These are phyloP conservation scores for Coniosporium tulheliwenetii DNA, from an alignment of 2,329 filamentous ascomycete species.

Conservation along the genomic window DNA sequence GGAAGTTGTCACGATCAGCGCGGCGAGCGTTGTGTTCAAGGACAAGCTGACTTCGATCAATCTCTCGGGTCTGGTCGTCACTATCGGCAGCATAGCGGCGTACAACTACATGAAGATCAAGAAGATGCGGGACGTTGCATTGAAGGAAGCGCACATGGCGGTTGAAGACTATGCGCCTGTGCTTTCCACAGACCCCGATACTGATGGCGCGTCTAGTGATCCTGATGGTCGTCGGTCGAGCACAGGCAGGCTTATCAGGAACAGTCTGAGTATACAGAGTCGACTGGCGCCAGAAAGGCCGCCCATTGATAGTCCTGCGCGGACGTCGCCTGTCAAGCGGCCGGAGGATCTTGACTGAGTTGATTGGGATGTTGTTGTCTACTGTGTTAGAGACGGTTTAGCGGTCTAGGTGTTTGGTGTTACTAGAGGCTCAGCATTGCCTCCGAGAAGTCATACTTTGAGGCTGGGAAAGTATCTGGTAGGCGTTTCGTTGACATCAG, in stretches of 20 bases:
- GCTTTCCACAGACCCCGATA: constrained; percentile 5
- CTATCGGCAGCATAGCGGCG: constrained; percentile 67
- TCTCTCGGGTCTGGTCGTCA: constrained; percentile 71
- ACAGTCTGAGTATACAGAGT: constrained; percentile 18
- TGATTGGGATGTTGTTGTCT: neutral
- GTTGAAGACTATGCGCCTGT: constrained; percentile 22
- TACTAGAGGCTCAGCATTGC: too few species aligned
- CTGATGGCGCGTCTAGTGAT: constrained; percentile 5
- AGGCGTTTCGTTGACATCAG: too few species aligned
- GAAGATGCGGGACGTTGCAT: constrained; percentile 71
- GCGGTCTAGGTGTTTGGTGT: too few species aligned
- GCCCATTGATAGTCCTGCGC: constrained; percentile 11
- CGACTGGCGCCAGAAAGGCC: constrained; percentile 2
- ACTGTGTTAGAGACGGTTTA: too few species aligned
- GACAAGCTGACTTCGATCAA: constrained; percentile 82
- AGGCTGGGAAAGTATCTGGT: too few species aligned
- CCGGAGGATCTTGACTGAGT: constrained; percentile 26
- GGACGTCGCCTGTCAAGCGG: constrained; percentile 26
- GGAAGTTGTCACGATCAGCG: constrained; percentile 89
- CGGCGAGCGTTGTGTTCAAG: constrained; percentile 75
- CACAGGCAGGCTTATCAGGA: constrained; percentile 17
- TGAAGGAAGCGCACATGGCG: constrained; percentile 26
- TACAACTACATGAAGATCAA: constrained; percentile 94
- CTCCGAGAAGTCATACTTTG: too few species aligned
- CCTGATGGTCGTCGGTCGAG: constrained; percentile 8